Evolutionary conservation across 257 asterid genomes (phyloP).

Genomic region (Anisodus tanguticus): DNA sequence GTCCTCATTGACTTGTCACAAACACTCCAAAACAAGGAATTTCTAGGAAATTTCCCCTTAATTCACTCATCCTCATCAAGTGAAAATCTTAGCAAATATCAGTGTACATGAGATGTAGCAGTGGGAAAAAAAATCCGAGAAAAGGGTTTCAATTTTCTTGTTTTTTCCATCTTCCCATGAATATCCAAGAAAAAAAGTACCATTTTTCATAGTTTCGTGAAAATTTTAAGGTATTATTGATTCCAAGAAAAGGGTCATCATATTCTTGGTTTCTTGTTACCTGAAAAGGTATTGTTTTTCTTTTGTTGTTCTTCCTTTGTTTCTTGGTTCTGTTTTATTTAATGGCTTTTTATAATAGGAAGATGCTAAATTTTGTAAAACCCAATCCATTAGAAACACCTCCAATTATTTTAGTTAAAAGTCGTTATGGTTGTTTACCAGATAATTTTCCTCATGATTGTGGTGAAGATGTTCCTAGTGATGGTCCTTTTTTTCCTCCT

Average conservation of each 20-base stretch:
- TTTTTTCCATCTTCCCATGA: not conserved
- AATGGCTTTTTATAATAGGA: not conserved
- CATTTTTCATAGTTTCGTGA: not conserved
- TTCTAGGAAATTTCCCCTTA: conserved; percentile 31
- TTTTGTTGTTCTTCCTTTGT: not conserved
- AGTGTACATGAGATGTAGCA: not conserved
- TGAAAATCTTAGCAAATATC: conserved; percentile 20
- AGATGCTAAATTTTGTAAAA: not conserved
- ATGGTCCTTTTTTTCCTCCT: not conserved
- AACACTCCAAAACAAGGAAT: not conserved
- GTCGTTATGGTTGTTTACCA: not conserved
- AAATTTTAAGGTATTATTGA: not conserved
- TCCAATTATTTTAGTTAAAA: not conserved
- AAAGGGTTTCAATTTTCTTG: not conserved
- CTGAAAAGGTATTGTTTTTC: not conserved
- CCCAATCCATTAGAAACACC: not conserved
- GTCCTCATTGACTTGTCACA: conserved; percentile 41
- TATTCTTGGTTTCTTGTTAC: not conserved
- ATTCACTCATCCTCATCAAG: not conserved
- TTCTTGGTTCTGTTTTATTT: not conserved
- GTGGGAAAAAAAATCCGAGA: not conserved
- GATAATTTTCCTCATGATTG: not conserved
- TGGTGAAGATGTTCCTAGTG: not conserved
- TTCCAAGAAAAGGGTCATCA: not conserved
- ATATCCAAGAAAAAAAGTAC: not conserved